phyloP scores from a whole-genome alignment of 805 yeast genomes.

The Wickerhamomyces bovis region DNA sequence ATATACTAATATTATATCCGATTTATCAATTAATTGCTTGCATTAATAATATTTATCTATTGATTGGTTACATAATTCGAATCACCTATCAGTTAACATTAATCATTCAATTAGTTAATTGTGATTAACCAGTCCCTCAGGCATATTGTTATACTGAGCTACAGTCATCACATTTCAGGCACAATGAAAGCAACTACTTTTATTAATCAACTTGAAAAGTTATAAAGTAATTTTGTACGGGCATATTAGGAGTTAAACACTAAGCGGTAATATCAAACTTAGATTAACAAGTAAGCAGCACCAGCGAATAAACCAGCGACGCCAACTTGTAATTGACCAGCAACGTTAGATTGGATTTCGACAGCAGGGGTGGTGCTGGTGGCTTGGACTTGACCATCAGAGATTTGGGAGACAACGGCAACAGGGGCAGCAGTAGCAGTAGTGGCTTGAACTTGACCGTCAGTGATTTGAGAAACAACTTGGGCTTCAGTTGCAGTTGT shows the following conservation, averaged over 20 bases:
- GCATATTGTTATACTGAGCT: no score
- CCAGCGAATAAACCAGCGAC: slow-evolving; percentile 20
- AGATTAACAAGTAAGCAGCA: slow-evolving; percentile 20
- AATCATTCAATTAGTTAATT: no score
- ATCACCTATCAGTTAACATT: no score
- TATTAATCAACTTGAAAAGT: no score
- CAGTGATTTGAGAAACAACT: slow-evolving; percentile 24
- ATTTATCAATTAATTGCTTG: no score
- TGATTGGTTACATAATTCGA: no score
- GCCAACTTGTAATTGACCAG: slow-evolving; percentile 15
- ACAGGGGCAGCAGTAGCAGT: slow-evolving; percentile 31
- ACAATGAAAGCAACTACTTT: no score
- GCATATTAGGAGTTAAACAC: background rate
- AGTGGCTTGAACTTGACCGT: slow-evolving; percentile 28
- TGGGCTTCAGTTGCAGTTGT: slow-evolving; percentile 15
- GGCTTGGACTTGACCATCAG: slow-evolving; percentile 18
- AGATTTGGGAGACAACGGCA: slow-evolving; percentile 32
- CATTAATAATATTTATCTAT: no score
- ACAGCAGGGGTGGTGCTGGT: slow-evolving; percentile 29
- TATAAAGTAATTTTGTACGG: no score
- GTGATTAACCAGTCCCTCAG: no score
- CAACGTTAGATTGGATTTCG: slow-evolving; percentile 20
- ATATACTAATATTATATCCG: no score
- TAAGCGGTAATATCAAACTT: slow-evolving; percentile 1
- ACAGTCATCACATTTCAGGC: no score